phyloP scores from a whole-genome alignment of 129 eudicot genomes.

The Lactuca saligna region DNA sequence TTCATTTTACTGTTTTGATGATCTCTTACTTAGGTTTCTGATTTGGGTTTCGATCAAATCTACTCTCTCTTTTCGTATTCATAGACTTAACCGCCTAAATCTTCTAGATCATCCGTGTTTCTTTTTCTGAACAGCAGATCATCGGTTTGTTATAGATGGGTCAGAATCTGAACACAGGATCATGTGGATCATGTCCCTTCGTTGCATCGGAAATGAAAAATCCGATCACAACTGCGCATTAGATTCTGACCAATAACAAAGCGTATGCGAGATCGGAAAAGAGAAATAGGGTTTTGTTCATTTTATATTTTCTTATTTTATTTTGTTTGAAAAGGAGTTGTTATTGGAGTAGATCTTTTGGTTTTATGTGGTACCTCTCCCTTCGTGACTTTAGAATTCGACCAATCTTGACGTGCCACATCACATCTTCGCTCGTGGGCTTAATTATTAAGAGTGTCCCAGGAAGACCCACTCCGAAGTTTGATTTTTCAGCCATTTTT shows the following conservation, averaged over 20 bases:
- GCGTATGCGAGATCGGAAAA: slow-evolving; percentile 1
- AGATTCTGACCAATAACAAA: not conserved
- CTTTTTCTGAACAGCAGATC: not conserved
- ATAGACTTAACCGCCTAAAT: not conserved
- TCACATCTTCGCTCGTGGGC: slow-evolving; percentile 35
- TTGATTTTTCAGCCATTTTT: slow-evolving; percentile 7
- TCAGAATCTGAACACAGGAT: slow-evolving; percentile 14
- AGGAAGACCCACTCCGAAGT: slow-evolving; percentile 8
- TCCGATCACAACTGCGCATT: not conserved
- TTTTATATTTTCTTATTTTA: slow-evolving; percentile 7
- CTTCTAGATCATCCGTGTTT: not conserved
- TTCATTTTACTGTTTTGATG: not conserved
- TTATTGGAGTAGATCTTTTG: slow-evolving; percentile 24
- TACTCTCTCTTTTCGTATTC: not conserved
- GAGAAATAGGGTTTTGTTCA: slow-evolving; percentile 26
- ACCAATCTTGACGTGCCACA: slow-evolving; percentile 37
- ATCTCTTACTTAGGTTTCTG: not conserved
- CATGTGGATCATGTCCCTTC: not conserved
- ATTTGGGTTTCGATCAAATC: slow-evolving; percentile 3
- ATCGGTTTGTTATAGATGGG: slow-evolving; percentile 1
- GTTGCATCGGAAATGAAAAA: slow-evolving; percentile 1
- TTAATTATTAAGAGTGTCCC: slow-evolving; percentile 26
- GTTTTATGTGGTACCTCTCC: slow-evolving; percentile 28
- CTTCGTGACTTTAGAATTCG: slow-evolving; percentile 18
- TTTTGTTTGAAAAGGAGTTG: slow-evolving; percentile 22